Base-by-base conservation (phyloP, 139 green algal species). In the Eudorina sp. region DNA sequence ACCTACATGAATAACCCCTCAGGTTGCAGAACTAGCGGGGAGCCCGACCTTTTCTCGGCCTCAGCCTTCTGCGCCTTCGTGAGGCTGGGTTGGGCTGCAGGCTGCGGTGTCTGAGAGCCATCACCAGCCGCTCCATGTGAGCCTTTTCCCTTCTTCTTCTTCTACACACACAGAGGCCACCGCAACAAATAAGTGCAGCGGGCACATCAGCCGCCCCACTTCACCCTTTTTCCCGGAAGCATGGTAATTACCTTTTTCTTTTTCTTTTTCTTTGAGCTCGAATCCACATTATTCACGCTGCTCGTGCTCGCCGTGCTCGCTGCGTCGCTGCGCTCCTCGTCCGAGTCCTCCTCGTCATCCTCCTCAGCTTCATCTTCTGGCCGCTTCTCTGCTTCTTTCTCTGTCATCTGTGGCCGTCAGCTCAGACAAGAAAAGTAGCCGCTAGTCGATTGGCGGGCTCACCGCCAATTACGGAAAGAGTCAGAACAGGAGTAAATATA, bases 61-160 rank as follows among this genome's bases (percentile, higher is more conserved):
- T 84, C 84, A n/a, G 38, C 70, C 68, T 90, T 90, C 43, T 92
- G 83, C 48, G 62, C 62, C 70, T 90, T 90, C 31, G 41, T 79
- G 40, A 81, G 58, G 48, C 8, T 51, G 2, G 75, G n/a, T 21
- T 68, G 75, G n/a, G 75, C 48, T 48, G 75, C n/a, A 14, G 48
- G 38, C 48, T 81, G 70, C 18, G 73, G 29, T 11, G 73, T 29
- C 45, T 62, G 73, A 11, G 23, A 43, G 3, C 16, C 43, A 64
- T 69, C 70, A 16, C 0, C 25, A n/a, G 45, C 43, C 38, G 34
- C 55, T 8, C 38, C 51, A 51, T 87, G 40, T 18, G 46, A 38
- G 2, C 43, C 85, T 38, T 87, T 87, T 9, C 64, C 46, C 76
- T 92, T 90, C 84, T 86, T 86, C 62, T 92, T 92, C 89, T 92